Evolutionary conservation across 1,284 basidiomycete species (phyloP).

Genomic region (Peniophora sp.): DNA sequence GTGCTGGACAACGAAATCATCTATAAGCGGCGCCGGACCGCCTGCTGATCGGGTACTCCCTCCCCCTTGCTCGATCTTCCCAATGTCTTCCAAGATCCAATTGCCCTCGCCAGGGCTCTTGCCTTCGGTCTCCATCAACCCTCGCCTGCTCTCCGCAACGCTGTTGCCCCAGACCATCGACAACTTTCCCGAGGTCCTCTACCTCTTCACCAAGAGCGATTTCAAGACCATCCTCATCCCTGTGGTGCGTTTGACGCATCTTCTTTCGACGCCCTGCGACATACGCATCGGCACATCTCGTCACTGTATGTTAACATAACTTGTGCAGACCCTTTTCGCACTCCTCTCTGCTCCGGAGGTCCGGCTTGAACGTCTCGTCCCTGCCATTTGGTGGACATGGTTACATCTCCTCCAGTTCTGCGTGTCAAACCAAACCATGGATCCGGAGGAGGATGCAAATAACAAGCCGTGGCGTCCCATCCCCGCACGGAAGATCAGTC

Average conservation of each 20-base stretch:
- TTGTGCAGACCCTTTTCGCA: slow-evolving; percentile 25
- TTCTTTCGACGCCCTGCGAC: neutral
- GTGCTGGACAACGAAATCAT: too few species aligned
- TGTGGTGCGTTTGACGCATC: slow-evolving; percentile 1
- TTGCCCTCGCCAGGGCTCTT: neutral
- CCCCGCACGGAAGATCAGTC: slow-evolving; percentile 31
- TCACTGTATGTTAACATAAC: neutral
- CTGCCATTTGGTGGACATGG: slow-evolving; percentile 33
- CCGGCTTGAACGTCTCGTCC: slow-evolving; percentile 11
- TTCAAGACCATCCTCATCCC: slow-evolving; percentile 1
- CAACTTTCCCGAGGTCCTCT: neutral
- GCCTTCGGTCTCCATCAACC: neutral
- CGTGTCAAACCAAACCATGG: slow-evolving; percentile 31
- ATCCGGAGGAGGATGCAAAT: slow-evolving; percentile 29
- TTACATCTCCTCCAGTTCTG: slow-evolving; percentile 31
- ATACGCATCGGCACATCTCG: neutral
- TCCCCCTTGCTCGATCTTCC: too few species aligned
- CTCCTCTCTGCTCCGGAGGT: slow-evolving; percentile 20
- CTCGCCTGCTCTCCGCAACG: neutral
- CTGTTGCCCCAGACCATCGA: neutral
- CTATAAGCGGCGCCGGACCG: too few species aligned
- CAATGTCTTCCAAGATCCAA: neutral
- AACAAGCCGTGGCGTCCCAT: slow-evolving; percentile 38
- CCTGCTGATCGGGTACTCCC: too few species aligned
- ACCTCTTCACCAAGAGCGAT: neutral